These are phyloP conservation scores for Gracilaria caudata DNA, from an alignment of 23 red algal species.

Conservation along the genomic window DNA sequence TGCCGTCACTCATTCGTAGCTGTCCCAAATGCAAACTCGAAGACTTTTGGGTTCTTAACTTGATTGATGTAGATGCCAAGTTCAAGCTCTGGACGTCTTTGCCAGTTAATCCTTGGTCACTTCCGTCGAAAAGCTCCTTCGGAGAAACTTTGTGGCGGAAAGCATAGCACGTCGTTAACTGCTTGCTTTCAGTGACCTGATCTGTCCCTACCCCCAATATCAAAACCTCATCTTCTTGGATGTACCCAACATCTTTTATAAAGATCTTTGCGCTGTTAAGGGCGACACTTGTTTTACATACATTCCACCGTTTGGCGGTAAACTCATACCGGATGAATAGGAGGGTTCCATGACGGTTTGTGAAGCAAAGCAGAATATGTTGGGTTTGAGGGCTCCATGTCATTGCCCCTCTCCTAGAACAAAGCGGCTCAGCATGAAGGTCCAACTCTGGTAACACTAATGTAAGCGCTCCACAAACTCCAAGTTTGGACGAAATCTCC, in stretches of 20 bases:
- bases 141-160: not conserved
- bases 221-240: not conserved
- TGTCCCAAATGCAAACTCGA: constrained; percentile 9
- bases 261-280: not conserved
- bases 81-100: not conserved
- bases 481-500: not conserved
- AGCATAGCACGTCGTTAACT: not conserved
- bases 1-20: not conserved
- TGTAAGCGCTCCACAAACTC: constrained; percentile 2
- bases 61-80: not conserved
- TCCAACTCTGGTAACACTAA: not conserved
- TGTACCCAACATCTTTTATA: not conserved
- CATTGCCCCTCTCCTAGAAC: not conserved
- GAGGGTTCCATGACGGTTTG: not conserved
- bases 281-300: not conserved
- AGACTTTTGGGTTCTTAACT: constrained; percentile 1
- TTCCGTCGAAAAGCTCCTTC: not conserved
- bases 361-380: constrained; percentile 3
- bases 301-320: not conserved
- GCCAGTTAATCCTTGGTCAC: not conserved
- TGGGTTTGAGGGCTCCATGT: not conserved
- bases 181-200: not conserved
- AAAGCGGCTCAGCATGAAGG: not conserved
- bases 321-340: not conserved
- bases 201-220: not conserved